A percentile compares a stretch with the other conserved stretches of the same genome.
These are phyloP conservation scores for Cyberlindnera subsufficiens DNA, from an alignment of 805 yeast genomes.

Conservation along the genomic window DNA sequence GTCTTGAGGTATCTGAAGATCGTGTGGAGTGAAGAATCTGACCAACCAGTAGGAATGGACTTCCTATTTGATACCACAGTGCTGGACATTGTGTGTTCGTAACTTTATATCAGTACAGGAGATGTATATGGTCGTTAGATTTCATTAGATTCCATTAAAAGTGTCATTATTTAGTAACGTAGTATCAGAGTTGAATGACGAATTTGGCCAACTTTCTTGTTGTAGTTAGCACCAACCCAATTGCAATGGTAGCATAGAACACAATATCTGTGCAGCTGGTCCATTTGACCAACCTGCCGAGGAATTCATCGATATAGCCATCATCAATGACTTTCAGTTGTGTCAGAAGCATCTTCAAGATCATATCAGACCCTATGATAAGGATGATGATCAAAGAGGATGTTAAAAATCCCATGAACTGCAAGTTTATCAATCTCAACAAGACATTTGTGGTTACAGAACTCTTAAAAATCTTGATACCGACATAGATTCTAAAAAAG, in stretches of 20 bases:
- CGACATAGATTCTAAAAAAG: constrained; percentile 16
- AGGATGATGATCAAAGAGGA: constrained; percentile 9
- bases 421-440: constrained; percentile 13
- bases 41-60: constrained; percentile 16
- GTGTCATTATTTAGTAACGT: no score
- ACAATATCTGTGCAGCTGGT: constrained; percentile 8
- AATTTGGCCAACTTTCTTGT: constrained; percentile 5
- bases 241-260: constrained; percentile 9
- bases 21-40: constrained; percentile 18
- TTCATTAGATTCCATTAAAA: no score
- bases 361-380: constrained; percentile 8
- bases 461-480: constrained; percentile 13
- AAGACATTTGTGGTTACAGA: constrained; percentile 13
- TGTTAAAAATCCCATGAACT: constrained; percentile 18
- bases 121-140: no score
- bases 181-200: neutral
- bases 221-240: constrained; percentile 10
- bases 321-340: constrained; percentile 3
- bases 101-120: neutral
- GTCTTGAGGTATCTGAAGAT: constrained; percentile 20
- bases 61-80: constrained; percentile 22
- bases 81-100: constrained; percentile 19
- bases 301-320: neutral
- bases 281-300: constrained; percentile 2
- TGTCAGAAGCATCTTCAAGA: constrained; percentile 8